Conservation (phyloP, 2,329 filamentous ascomycete genomes). For the Truncatella angustata region DNA sequence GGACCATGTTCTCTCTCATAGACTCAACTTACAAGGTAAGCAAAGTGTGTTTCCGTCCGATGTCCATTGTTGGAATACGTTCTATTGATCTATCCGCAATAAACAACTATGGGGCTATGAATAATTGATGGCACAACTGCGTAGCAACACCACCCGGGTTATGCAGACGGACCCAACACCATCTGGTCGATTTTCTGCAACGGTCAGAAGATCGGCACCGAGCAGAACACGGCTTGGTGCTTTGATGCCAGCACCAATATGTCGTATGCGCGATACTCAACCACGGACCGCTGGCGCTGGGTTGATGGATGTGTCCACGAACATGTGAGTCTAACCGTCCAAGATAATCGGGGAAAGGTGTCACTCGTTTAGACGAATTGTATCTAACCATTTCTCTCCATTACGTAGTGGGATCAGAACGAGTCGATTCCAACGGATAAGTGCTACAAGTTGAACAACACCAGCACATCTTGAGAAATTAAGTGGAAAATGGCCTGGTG, state of each 20-base stretch:
- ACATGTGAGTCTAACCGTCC: constrained; percentile 30
- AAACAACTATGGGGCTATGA: neutral
- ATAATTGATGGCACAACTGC: neutral
- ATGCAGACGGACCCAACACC: constrained; percentile 29
- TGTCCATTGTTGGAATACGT: neutral
- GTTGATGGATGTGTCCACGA: constrained; percentile 39
- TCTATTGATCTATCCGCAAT: neutral
- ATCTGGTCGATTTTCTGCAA: constrained; percentile 39
- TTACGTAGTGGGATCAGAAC: constrained; percentile 32
- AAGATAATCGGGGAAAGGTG: neutral
- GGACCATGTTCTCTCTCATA: constrained; percentile 39
- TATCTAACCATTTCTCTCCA: neutral
- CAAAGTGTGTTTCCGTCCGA: neutral
- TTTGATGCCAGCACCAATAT: constrained; percentile 38
- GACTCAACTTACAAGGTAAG: constrained; percentile 34
- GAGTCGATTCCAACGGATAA: constrained; percentile 27
- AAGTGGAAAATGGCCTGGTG: too few relatives aligned
- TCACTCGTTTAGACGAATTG: neutral
- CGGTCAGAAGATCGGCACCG: constrained; percentile 32
- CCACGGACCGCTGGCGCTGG: constrained; percentile 37
- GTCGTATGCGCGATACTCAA: constrained; percentile 37
- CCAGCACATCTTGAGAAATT: neutral
- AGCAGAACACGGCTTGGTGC: constrained; percentile 32
- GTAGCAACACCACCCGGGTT: constrained; percentile 38
- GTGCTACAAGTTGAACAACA: constrained; percentile 21